These are phyloP conservation scores for Suillus tomentosus DNA, from an alignment of 768 basidiomycete species.

Conservation along the genomic window DNA sequence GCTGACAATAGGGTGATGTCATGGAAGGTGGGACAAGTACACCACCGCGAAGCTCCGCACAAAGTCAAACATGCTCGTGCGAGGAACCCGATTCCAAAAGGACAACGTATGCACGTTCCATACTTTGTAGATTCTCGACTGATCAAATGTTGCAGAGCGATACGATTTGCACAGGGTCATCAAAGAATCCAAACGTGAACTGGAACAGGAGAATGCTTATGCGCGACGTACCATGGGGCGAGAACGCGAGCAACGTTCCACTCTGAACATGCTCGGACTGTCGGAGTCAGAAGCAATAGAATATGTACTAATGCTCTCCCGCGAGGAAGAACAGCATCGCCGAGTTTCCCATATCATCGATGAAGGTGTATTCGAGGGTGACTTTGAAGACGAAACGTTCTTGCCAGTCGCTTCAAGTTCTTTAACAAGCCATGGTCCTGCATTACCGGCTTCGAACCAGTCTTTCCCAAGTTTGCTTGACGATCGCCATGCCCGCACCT, in stretches of 20 bases:
- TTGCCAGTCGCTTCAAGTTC: slow-evolving; percentile 30
- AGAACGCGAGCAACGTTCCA: slow-evolving; percentile 57
- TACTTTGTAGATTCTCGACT: background rate
- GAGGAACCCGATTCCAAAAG: slow-evolving; percentile 40
- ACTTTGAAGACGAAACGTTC: slow-evolving; percentile 43
- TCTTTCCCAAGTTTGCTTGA: slow-evolving; percentile 26
- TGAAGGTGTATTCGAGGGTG: slow-evolving; percentile 59
- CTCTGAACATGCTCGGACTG: slow-evolving; percentile 65
- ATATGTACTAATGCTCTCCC: slow-evolving; percentile 82
- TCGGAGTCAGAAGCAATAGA: slow-evolving; percentile 76
- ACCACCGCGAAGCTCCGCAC: slow-evolving; percentile 27
- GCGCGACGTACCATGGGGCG: slow-evolving; percentile 43
- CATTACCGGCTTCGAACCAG: slow-evolving; percentile 14
- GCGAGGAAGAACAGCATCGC: slow-evolving; percentile 59
- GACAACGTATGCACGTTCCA: slow-evolving; percentile 42
- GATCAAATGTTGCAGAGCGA: slow-evolving; percentile 48
- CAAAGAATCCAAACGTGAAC: slow-evolving; percentile 52
- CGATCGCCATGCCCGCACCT: slow-evolving; percentile 27
- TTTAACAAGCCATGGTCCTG: slow-evolving; percentile 14
- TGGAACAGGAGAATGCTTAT: slow-evolving; percentile 51
- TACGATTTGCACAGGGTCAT: slow-evolving; percentile 65
- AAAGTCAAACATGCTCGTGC: slow-evolving; percentile 34
- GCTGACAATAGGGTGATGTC: slow-evolving; percentile 65
- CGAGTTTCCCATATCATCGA: slow-evolving; percentile 31
- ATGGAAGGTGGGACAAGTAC: slow-evolving; percentile 62